Evolutionary conservation across 1,284 basidiomycete genomes (phyloP).

Genomic region (Boletellus sp.): DNA sequence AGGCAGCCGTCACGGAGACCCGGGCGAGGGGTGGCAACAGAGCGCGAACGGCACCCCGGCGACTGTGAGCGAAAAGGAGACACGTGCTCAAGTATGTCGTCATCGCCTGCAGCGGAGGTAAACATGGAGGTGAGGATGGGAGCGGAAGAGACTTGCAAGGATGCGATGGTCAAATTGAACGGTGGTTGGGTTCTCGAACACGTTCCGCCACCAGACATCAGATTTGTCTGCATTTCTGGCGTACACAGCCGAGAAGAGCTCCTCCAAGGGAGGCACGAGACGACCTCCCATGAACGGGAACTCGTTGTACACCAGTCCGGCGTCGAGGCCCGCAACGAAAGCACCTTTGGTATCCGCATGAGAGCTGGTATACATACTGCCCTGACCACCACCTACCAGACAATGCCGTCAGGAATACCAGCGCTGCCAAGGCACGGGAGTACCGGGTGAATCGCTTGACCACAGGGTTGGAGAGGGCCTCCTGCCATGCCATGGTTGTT

Average conservation of each 20-base stretch:
- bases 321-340: slow-evolving; percentile 96
- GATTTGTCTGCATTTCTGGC: slow-evolving; percentile 62
- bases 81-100: slow-evolving; percentile 77
- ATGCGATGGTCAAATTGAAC: slow-evolving; percentile 96
- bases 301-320: slow-evolving; percentile 95
- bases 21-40: slow-evolving; percentile 67
- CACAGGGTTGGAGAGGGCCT: slow-evolving; percentile 52
- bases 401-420: slow-evolving; percentile 88
- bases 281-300: slow-evolving; percentile 96
- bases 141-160: slow-evolving; percentile 53
- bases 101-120: slow-evolving; percentile 54
- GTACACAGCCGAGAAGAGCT: slow-evolving; percentile 81
- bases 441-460: slow-evolving; percentile 59
- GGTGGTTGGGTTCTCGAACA: slow-evolving; percentile 96
- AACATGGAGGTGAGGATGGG: slow-evolving; percentile 1
- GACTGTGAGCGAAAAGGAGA: slow-evolving; percentile 58
- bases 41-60: slow-evolving; percentile 50
- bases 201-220: slow-evolving; percentile 88
- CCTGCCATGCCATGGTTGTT: slow-evolving; percentile 45
- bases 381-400: slow-evolving; percentile 57
- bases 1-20: slow-evolving; percentile 62
- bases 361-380: neutral
- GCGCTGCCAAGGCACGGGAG: slow-evolving; percentile 60
- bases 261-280: slow-evolving; percentile 77
- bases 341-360: slow-evolving; percentile 58